Evolutionary conservation across 768 basidiomycete genomes (phyloP), one percentile per base, ranked within the genome.

Genomic region (Cantharellus cinnabarinus): DNA sequence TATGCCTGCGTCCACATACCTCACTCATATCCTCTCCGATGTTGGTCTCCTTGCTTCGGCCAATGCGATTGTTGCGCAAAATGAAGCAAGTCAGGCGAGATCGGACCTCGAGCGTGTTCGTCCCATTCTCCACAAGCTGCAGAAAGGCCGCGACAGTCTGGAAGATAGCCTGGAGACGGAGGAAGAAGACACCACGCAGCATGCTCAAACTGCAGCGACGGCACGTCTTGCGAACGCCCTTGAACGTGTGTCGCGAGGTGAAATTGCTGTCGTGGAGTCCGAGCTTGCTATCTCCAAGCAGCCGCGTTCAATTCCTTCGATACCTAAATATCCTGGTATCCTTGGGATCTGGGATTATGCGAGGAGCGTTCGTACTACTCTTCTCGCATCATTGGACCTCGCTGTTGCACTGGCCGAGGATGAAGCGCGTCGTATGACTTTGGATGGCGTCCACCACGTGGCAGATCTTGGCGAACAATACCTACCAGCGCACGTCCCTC

Each of bases 41-140:
- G 75, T 99, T 56, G 88, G 90, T 63, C 73, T 95, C 35, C 80
- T 99, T 60, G 85, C 85, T 2, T 75, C 80, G 5, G 79, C 89
- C 62, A 99, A 99, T 67, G 78, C 81, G 39, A 79, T 90, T 61
- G 80, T 89, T n/a, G 91, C 95, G 2, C 77, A 82, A 60, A 67
- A 76, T 14, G 90, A 97, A 69, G 73, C 83, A 20, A 76, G 81
- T 41, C 76, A 76, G 5, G 91, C 91, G 3, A 76, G 75, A 61
- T 75, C 73, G 1, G 85, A 89, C 63, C 73, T 97, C 41, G 73
- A 77, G 41, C 72, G 76, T 42, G 73, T 78, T 48, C 81, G 81
- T 39, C 95, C 95, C 0, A 77, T 91, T 2, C 76, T 95, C 59
- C 89, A 97, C 71, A 85, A 82, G 73, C 87, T 98, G 82, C 79